A percentile compares a stretch with the other conserved stretches of the same genome.
Conservation (phyloP, 1,284 basidiomycete genomes). For the Microstroma glucosiphilum region DNA sequence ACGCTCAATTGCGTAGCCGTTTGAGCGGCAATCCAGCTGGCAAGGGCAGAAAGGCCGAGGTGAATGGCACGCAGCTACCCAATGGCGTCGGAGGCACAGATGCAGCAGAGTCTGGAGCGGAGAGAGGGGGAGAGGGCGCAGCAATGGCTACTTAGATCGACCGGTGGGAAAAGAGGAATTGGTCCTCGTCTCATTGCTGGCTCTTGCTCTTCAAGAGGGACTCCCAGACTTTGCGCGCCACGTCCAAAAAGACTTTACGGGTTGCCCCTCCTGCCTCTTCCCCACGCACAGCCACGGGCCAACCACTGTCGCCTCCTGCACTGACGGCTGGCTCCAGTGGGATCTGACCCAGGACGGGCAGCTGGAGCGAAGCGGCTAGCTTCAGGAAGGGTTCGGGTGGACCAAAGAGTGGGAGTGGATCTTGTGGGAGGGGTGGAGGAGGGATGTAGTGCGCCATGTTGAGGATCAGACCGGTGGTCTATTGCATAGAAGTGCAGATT, state of each 20-base stretch:
- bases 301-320: constrained; percentile 67
- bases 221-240: not conserved
- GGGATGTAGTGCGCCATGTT: constrained; percentile 76
- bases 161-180: too few species aligned
- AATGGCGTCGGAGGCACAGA: not conserved
- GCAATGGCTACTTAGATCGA: not conserved
- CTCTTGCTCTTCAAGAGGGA: not conserved
- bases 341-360: constrained; percentile 73
- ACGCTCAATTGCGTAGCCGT: constrained; percentile 56
- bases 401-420: constrained; percentile 73
- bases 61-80: too few species aligned
- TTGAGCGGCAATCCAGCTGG: constrained; percentile 17
- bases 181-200: too few species aligned
- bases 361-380: constrained; percentile 61
- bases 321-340: constrained; percentile 76
- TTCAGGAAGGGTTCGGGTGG: constrained; percentile 62
- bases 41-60: not conserved
- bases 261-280: not conserved
- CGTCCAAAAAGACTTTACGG: not conserved
- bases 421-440: constrained; percentile 68
- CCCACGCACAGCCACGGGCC: constrained; percentile 54
- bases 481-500: constrained; percentile 43
- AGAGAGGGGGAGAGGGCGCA: not conserved
- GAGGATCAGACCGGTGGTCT: constrained; percentile 78
- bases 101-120: not conserved